A percentile compares a stretch with the other conserved stretches of the same genome.
phyloP scores from a whole-genome alignment of 2,329 filamentous ascomycete genomes.

The Colletotrichum sojae region DNA sequence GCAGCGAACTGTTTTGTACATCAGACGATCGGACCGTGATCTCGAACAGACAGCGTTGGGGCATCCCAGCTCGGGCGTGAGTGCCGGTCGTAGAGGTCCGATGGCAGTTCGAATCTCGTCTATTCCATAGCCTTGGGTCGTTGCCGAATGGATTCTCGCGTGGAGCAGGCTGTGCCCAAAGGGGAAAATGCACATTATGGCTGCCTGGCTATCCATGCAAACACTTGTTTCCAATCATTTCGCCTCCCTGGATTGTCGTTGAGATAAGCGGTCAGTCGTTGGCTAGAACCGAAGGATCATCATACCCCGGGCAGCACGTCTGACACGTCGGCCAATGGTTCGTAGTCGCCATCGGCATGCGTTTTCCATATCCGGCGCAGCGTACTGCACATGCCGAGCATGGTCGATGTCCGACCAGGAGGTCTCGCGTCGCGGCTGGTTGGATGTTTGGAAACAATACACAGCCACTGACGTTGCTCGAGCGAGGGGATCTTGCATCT shows the following conservation, averaged over 20 bases:
- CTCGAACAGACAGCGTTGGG: constrained; percentile 37
- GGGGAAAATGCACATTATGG: not conserved
- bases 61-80: constrained; percentile 7
- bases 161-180: not conserved
- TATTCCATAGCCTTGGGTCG: not conserved
- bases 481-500: constrained; percentile 31
- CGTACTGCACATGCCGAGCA: constrained; percentile 14
- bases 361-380: not conserved
- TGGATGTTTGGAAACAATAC: constrained; percentile 28
- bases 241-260: not conserved
- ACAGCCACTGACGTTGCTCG: constrained; percentile 34
- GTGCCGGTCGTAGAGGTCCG: constrained; percentile 5
- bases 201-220: not conserved
- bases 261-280: not conserved
- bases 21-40: constrained; percentile 35
- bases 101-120: constrained; percentile 8
- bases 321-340: not conserved
- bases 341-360: not conserved
- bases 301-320: not conserved
- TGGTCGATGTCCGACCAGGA: constrained; percentile 8
- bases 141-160: not conserved
- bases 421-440: constrained; percentile 21
- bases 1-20: constrained; percentile 10
- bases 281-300: not conserved
- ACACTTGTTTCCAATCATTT: not conserved